These are phyloP conservation scores for Saturnispora zaruensis DNA, from an alignment of 805 yeast genomes.

Conservation along the genomic window DNA sequence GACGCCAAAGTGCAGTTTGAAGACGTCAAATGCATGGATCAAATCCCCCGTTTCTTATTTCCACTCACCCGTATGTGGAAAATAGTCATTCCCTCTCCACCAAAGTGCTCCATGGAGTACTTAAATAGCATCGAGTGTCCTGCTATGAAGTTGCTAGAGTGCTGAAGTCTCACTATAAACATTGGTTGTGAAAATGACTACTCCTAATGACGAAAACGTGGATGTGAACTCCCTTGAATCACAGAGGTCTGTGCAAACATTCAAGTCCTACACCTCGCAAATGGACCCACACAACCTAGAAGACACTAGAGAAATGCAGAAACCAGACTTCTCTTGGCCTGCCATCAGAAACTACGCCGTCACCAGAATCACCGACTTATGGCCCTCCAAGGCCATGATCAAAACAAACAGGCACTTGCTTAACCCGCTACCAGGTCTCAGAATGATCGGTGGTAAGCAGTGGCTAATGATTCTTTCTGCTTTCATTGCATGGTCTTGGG, in stretches of 20 bases:
- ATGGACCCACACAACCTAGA: slow-evolving; percentile 5
- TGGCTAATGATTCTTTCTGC: slow-evolving; percentile 51
- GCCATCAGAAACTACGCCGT: slow-evolving; percentile 31
- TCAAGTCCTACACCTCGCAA: slow-evolving; percentile 1
- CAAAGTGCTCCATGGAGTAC: not conserved
- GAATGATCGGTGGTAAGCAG: slow-evolving; percentile 39
- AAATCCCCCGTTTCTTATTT: not conserved
- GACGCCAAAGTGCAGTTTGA: too few species aligned
- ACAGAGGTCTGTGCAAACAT: slow-evolving; percentile 6
- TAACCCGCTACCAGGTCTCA: slow-evolving; percentile 58
- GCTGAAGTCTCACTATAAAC: not conserved
- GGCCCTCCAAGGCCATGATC: slow-evolving; percentile 36
- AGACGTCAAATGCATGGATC: not conserved
- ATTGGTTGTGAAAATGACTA: not conserved
- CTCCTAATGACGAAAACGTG: not conserved
- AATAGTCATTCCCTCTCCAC: slow-evolving; percentile 2
- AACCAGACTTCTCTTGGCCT: slow-evolving; percentile 26
- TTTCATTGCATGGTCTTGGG: slow-evolving; percentile 55
- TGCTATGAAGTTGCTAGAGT: not conserved
- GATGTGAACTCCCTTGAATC: slow-evolving; percentile 6
- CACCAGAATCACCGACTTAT: slow-evolving; percentile 42
- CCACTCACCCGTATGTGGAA: slow-evolving; percentile 3
- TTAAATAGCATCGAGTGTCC: not conserved
- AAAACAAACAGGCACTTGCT: slow-evolving; percentile 33
- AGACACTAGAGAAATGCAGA: slow-evolving; percentile 12